Percentiles rank a stretch among this genome's conserved stretches.
phyloP scores from a whole-genome alignment of 768 basidiomycete species.

The Melanogaster broomeanus region DNA sequence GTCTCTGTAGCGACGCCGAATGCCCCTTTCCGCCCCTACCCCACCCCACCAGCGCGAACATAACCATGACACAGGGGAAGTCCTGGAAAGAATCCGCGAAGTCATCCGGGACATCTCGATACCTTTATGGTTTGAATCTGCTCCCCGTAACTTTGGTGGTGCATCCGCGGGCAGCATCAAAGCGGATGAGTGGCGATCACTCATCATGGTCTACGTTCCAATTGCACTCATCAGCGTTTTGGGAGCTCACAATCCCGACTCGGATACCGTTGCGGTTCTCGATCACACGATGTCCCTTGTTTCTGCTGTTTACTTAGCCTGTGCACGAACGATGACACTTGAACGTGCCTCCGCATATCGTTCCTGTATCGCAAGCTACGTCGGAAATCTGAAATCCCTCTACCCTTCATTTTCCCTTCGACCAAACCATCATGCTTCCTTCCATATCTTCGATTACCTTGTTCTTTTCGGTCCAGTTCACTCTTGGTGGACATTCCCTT shows the following conservation, averaged over 20 bases:
- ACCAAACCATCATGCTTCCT: conserved; percentile 34
- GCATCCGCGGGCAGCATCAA: conserved; percentile 34
- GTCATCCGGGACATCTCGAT: conserved; percentile 1
- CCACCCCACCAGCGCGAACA: neutral
- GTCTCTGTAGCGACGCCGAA: neutral
- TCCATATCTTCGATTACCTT: conserved; percentile 36
- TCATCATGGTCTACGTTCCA: conserved; percentile 34
- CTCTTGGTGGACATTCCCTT: conserved; percentile 32
- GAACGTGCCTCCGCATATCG: conserved; percentile 11
- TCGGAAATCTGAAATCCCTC: conserved; percentile 17
- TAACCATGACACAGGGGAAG: neutral
- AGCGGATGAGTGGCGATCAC: conserved; percentile 37
- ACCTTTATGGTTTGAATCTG: conserved; percentile 13
- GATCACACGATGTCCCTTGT: conserved; percentile 35
- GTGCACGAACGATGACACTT: conserved; percentile 10
- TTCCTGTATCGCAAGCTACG: conserved; percentile 16
- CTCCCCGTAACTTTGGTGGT: conserved; percentile 25
- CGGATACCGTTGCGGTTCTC: neutral
- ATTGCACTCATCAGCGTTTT: conserved; percentile 36
- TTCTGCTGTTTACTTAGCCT: conserved; percentile 23
- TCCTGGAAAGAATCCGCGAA: neutral
- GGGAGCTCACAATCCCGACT: conserved; percentile 12
- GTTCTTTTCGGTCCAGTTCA: conserved; percentile 39
- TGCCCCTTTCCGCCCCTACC: neutral
- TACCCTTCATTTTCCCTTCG: conserved; percentile 12